Evolutionary conservation across 768 basidiomycete species (phyloP).

Genomic region (Lepiota brunneoincarnata): DNA sequence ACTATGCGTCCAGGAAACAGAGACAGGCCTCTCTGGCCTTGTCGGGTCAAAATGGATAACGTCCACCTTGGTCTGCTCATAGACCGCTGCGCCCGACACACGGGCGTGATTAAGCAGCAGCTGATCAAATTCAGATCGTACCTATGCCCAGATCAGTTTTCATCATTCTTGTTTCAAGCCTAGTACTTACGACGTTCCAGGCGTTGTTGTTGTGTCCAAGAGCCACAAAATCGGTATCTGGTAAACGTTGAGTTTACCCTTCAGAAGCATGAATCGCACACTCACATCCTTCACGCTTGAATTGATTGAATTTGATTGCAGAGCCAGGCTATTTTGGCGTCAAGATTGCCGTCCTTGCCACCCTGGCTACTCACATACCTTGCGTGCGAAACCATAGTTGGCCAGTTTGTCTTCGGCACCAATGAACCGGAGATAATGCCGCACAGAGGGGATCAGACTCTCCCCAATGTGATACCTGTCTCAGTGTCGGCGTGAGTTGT

Average conservation of each 20-base stretch:
- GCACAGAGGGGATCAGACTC: conserved; percentile 57
- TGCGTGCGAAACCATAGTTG: conserved; percentile 47
- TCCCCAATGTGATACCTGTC: conserved; percentile 57
- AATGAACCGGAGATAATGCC: conserved; percentile 59
- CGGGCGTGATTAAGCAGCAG: conserved; percentile 55
- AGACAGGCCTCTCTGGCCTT: conserved; percentile 42
- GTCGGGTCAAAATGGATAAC: conserved; percentile 40
- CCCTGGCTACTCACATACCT: conserved; percentile 30
- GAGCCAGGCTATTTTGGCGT: conserved; percentile 46
- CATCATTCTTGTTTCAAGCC: background rate
- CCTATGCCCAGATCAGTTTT: conserved; percentile 23
- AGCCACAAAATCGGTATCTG: conserved; percentile 61
- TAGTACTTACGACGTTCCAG: conserved; percentile 57
- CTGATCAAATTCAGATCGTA: conserved; percentile 62
- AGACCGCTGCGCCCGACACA: conserved; percentile 47
- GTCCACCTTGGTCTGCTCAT: conserved; percentile 53
- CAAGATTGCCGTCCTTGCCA: background rate
- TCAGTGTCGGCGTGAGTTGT: background rate
- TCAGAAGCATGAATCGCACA: conserved; percentile 11
- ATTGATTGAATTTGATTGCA: conserved; percentile 63
- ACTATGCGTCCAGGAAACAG: conserved; percentile 52
- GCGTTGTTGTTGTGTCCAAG: conserved; percentile 52
- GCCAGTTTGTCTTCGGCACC: conserved; percentile 51
- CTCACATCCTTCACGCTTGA: conserved; percentile 63
- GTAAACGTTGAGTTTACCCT: conserved; percentile 1